Percentiles rank a stretch among this genome's conserved stretches.
These are phyloP conservation scores for Cercospora brassicicola DNA, from an alignment of 2,329 filamentous ascomycete genomes.

Conservation along the genomic window DNA sequence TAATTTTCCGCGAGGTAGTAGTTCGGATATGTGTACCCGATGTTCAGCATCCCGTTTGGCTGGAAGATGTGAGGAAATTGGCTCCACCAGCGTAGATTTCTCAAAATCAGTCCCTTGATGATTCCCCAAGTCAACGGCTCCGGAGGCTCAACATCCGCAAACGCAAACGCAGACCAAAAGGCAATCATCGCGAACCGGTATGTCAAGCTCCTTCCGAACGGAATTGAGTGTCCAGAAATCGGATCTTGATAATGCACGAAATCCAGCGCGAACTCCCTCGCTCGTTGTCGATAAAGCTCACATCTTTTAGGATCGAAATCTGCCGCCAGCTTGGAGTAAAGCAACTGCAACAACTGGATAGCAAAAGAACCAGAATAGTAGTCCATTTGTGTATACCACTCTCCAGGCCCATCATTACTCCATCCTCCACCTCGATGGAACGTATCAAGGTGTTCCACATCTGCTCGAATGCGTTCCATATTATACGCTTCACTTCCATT, in stretches of 20 bases:
- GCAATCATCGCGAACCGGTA: constrained; percentile 86
- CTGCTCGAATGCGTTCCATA: constrained; percentile 66
- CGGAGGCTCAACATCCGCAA: constrained; percentile 71
- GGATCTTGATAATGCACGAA: constrained; percentile 75
- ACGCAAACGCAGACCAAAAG: constrained; percentile 77
- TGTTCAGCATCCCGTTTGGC: constrained; percentile 69
- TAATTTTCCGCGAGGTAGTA: constrained; percentile 83
- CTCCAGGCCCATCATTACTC: constrained; percentile 71
- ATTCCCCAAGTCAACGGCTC: constrained; percentile 74
- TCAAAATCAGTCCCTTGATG: constrained; percentile 71
- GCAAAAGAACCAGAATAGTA: constrained; percentile 83
- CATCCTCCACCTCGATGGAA: constrained; percentile 81
- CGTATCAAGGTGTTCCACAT: constrained; percentile 75
- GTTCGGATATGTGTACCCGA: constrained; percentile 77
- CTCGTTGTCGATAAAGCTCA: constrained; percentile 68
- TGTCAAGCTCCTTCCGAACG: constrained; percentile 74
- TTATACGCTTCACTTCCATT: constrained; percentile 70
- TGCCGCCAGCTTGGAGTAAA: constrained; percentile 67
- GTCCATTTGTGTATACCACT: constrained; percentile 79
- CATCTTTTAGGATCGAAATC: constrained; percentile 65
- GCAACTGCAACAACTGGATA: constrained; percentile 75
- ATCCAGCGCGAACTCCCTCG: constrained; percentile 66
- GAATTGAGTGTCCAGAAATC: constrained; percentile 66
- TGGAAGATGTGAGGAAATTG: constrained; percentile 73
- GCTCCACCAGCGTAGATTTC: constrained; percentile 78